Percentiles rank a stretch among this genome's conserved stretches.
Evolutionary conservation across 164 flowering plant genomes (phyloP).

Genomic region (Berberis thunbergii): DNA sequence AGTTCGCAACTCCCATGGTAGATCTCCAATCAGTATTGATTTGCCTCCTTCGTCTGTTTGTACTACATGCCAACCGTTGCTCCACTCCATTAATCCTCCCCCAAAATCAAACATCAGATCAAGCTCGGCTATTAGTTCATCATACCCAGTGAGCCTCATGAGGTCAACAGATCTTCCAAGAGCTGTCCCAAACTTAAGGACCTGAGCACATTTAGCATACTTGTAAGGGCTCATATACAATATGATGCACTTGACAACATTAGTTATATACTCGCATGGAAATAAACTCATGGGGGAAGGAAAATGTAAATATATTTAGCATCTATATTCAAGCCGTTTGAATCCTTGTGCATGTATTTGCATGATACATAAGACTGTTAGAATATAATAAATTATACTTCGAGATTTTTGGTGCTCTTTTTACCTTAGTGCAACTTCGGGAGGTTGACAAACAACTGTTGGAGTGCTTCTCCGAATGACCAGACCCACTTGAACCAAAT

Average conservation of each 20-base stretch:
- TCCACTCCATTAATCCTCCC: conserved; percentile 33
- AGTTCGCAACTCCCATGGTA: conserved; percentile 42
- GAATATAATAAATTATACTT: too few species aligned
- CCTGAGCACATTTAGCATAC: conserved; percentile 19
- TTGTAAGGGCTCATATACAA: neutral
- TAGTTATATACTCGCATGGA: too few species aligned
- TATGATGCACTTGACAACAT: too few species aligned
- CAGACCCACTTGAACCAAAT: conserved; percentile 11
- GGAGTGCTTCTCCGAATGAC: conserved; percentile 11
- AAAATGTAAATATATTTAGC: too few species aligned
- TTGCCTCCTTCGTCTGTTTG: conserved; percentile 40
- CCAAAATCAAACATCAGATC: conserved; percentile 44
- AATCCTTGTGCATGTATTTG: too few species aligned
- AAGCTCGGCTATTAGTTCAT: conserved; percentile 35
- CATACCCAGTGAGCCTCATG: conserved; percentile 33
- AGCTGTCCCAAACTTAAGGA: conserved; percentile 35
- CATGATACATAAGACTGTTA: too few species aligned
- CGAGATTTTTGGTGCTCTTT: too few species aligned
- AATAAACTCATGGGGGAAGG: too few species aligned
- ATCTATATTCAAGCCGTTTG: neutral
- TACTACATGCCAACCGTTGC: conserved; percentile 41
- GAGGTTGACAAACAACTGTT: conserved; percentile 11
- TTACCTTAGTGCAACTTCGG: conserved; percentile 41
- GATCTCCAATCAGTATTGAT: conserved; percentile 39
- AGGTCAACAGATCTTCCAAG: conserved; percentile 52